Percentiles rank a stretch among this genome's conserved stretches.
Conservation (phyloP, 2,329 filamentous ascomycete genomes). For the Aspergillus clavatus region DNA sequence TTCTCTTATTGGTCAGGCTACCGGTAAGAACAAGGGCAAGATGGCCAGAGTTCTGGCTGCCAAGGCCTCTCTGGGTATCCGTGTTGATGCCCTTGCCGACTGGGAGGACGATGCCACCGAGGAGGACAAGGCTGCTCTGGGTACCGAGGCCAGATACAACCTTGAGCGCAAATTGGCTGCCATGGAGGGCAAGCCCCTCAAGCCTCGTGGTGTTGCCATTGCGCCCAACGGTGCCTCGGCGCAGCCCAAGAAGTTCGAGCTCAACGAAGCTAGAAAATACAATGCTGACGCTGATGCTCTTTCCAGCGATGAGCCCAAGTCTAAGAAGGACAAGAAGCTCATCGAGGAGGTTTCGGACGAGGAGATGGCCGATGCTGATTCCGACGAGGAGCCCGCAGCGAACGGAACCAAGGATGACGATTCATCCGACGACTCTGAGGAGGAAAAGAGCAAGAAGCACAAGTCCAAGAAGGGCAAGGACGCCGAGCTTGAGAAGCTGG, state of each 20-base stretch:
- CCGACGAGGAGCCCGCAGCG: slow-evolving; percentile 28
- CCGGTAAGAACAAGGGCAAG: slow-evolving; percentile 98
- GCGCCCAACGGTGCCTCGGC: slow-evolving; percentile 65
- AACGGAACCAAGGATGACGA: slow-evolving; percentile 20
- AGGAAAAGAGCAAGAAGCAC: slow-evolving; percentile 26
- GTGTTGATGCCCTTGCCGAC: slow-evolving; percentile 82
- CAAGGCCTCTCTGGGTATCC: slow-evolving; percentile 87
- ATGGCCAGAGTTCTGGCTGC: slow-evolving; percentile 94
- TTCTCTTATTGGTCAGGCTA: slow-evolving; percentile 91
- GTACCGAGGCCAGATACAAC: slow-evolving; percentile 54
- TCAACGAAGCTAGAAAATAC: slow-evolving; percentile 92
- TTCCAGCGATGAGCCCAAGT: slow-evolving; percentile 57
- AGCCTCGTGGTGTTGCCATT: slow-evolving; percentile 69
- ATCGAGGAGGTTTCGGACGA: slow-evolving; percentile 44
- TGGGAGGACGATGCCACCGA: slow-evolving; percentile 76
- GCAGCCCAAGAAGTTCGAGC: slow-evolving; percentile 66
- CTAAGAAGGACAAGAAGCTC: slow-evolving; percentile 45
- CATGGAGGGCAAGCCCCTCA: slow-evolving; percentile 85
- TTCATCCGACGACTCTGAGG: slow-evolving; percentile 27
- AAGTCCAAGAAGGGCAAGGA: slow-evolving; percentile 45
- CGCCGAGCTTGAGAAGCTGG: slow-evolving; percentile 52
- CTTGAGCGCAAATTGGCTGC: slow-evolving; percentile 46
- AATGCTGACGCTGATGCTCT: slow-evolving; percentile 90
- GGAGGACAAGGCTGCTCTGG: slow-evolving; percentile 79
- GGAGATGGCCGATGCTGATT: slow-evolving; percentile 42